Base-by-base conservation (phyloP, 2,329 filamentous ascomycete species). In the Sclerotinia subarctica region DNA sequence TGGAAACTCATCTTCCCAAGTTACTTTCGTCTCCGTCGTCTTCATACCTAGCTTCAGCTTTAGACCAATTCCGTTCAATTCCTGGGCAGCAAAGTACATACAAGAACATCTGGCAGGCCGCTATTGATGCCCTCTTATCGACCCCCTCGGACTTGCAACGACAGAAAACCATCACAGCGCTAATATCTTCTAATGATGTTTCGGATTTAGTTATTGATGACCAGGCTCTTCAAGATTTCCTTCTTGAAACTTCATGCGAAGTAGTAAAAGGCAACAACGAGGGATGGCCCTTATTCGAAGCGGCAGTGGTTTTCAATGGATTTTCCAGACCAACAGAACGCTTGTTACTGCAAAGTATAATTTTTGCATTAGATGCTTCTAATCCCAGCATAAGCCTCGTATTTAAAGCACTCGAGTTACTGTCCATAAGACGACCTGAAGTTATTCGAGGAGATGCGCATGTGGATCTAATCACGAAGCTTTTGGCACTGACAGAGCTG, bases 1-100 rank as follows among this genome's bases (percentile, higher is more conserved):
- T 90, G 5, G 78, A 81, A 26, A 80, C 86, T 1, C 81, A 88
- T 69, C 80, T 90, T 19, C 80, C 85, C 0, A 79, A 81, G 1
- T 79, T 95, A 21, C 79, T 94, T 3, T 78, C 84, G 2, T 93
- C 92, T 0, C 86, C 90, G 0, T 94, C 92, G 1, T 86, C 87
- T 0, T 78, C 84, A 2, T 84, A 89, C 63, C 78, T 97, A 0
- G 80, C 93, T 10, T 85, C 88, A 0, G 86, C 88, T 15, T 80
- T 96, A 0, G 84, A 88, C 59, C 78, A 84, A 0, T 80, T 88
- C 52, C 83, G 84, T 1, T 76, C 80, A 42, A 79, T 81, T 21
- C 78, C 78, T 51, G 79, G 73, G 66, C 80, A 77, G 67, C 76
- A 76, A 52, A 42, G 35, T 6, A 44, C 59, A 32, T 74, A 73